A percentile compares a stretch with the other conserved stretches of the same genome.
phyloP scores from a whole-genome alignment of 257 asterid species.

The Solanum commersonii region DNA sequence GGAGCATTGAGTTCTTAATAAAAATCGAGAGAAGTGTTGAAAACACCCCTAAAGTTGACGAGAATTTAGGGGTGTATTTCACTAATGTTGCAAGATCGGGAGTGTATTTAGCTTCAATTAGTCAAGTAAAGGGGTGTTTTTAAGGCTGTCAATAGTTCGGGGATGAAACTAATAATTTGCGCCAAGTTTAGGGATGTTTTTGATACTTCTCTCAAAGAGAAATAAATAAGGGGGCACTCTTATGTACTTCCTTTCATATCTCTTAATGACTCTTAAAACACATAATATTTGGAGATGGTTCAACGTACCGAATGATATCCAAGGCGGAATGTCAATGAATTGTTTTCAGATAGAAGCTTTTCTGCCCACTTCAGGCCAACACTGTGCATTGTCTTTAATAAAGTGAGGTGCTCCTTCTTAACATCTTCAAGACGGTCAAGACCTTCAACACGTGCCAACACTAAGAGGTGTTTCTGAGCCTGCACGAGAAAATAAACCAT shows the following conservation, averaged over 20 bases:
- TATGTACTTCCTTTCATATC: neutral
- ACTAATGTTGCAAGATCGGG: no score
- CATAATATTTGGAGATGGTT: neutral
- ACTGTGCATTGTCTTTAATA: slow-evolving; percentile 58
- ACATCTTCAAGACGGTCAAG: slow-evolving; percentile 66
- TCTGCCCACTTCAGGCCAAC: slow-evolving; percentile 76
- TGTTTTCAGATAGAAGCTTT: slow-evolving; percentile 40
- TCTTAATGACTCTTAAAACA: neutral
- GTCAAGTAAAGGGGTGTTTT: no score
- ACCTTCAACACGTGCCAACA: slow-evolving; percentile 62
- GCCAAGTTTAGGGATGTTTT: no score
- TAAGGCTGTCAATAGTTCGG: no score
- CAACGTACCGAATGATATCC: slow-evolving; percentile 76
- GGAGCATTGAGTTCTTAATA: no score
- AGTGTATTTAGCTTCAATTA: no score
- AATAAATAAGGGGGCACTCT: neutral
- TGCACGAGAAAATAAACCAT: slow-evolving; percentile 13
- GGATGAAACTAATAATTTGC: no score
- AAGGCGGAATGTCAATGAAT: slow-evolving; percentile 59
- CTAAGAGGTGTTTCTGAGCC: slow-evolving; percentile 72
- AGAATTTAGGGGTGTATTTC: no score
- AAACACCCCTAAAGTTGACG: no score
- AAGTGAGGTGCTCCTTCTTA: slow-evolving; percentile 39
- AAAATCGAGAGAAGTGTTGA: no score
- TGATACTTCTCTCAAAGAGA: no score